These are phyloP conservation scores for Chalaropsis ovoidea DNA, from an alignment of 2,329 filamentous ascomycete species.

Conservation along the genomic window DNA sequence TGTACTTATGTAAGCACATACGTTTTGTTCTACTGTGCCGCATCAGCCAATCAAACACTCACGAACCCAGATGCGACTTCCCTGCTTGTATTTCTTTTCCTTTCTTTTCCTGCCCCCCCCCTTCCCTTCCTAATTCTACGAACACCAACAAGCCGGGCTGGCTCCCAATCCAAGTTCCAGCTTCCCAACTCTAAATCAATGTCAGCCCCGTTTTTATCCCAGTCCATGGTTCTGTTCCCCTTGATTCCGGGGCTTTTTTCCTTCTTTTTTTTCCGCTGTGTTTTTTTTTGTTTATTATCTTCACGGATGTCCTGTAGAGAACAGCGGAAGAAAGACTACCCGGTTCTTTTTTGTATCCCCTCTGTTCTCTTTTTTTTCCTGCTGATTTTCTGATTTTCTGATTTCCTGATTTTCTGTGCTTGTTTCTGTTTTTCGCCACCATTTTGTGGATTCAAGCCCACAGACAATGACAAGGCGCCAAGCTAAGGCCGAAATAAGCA, in stretches of 20 bases:
- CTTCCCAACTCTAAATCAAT: conserved; percentile 15
- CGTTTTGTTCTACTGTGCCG: too few relatives aligned
- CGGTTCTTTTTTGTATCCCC: too few relatives aligned
- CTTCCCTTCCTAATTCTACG: neutral
- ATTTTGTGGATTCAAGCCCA: neutral
- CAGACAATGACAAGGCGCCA: conserved; percentile 14
- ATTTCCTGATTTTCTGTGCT: neutral
- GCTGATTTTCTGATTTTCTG: neutral
- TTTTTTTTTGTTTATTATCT: too few relatives aligned
- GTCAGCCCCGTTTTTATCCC: neutral
- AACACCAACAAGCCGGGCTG: conserved; percentile 8
- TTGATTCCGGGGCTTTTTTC: neutral
- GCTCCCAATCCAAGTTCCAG: conserved; percentile 2
- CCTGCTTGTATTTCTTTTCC: neutral
- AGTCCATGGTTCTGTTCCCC: neutral
- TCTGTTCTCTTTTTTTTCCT: neutral
- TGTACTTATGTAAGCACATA: too few relatives aligned
- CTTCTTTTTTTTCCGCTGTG: neutral
- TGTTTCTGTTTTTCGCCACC: conserved; percentile 10
- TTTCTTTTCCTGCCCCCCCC: neutral
- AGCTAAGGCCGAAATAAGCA: conserved; percentile 15
- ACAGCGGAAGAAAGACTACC: too few relatives aligned
- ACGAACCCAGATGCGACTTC: neutral
- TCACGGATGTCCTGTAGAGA: too few relatives aligned
- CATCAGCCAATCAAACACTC: too few relatives aligned